Evolutionary conservation across 495 filamentous ascomycete genomes (phyloP).

Genomic region (Hypoxylon rickii): DNA sequence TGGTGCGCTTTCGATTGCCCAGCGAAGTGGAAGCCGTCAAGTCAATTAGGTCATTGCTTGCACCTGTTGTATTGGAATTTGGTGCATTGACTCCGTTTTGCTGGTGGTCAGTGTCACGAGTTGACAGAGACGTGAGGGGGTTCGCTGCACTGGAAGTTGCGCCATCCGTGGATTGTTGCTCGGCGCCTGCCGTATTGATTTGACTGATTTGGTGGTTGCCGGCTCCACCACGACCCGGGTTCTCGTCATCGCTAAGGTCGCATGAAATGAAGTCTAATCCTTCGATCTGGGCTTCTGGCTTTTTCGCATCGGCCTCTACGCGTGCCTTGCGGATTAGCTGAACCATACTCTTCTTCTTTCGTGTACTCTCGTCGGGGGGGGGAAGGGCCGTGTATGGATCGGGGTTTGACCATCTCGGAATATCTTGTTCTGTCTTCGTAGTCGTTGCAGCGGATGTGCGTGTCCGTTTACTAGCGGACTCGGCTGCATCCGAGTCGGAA

Average conservation of each 20-base stretch:
- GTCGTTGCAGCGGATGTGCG: constrained; percentile 42
- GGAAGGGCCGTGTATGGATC: constrained; percentile 88
- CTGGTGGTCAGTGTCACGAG: not conserved
- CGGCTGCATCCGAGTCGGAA: constrained; percentile 51
- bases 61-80: not conserved
- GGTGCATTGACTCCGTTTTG: too few relatives aligned
- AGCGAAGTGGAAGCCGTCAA: constrained; percentile 31
- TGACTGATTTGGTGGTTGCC: too few relatives aligned
- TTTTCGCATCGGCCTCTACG: constrained; percentile 53
- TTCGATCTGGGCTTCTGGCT: constrained; percentile 61
- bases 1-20: constrained; percentile 69
- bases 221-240: too few relatives aligned
- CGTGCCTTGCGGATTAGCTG: constrained; percentile 86
- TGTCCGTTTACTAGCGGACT: constrained; percentile 55
- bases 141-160: constrained; percentile 4
- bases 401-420: constrained; percentile 89
- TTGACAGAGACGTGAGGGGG: constrained; percentile 2
- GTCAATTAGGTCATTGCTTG: constrained; percentile 22
- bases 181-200: not conserved
- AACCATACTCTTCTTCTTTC: constrained; percentile 80
- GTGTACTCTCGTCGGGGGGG: constrained; percentile 62
- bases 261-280: constrained; percentile 83
- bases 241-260: constrained; percentile 61
- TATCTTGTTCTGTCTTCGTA: constrained; percentile 43
- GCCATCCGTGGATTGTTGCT: not conserved